These are phyloP conservation scores for Ormosia semicastrata DNA, from an alignment of 306 rosid species.

Conservation along the genomic window DNA sequence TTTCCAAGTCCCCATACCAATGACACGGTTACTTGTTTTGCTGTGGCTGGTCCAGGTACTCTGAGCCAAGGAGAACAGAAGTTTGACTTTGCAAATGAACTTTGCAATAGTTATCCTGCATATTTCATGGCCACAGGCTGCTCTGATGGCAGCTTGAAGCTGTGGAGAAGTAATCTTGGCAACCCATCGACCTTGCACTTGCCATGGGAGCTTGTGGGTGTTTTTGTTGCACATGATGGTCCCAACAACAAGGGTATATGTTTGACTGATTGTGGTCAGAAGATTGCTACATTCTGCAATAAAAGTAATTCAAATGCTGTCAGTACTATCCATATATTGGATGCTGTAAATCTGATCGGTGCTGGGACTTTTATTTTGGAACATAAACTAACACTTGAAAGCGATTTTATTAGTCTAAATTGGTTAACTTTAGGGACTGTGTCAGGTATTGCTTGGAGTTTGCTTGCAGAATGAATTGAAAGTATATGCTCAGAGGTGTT, in stretches of 20 bases:
- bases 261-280: constrained; percentile 66
- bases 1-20: constrained; percentile 49
- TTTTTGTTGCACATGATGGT: constrained; percentile 57
- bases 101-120: constrained; percentile 41
- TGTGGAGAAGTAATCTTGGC: constrained; percentile 71
- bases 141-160: constrained; percentile 74
- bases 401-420: constrained; percentile 55
- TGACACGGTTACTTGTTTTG: constrained; percentile 70
- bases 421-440: constrained; percentile 82
- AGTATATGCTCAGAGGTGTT: constrained; percentile 63
- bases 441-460: constrained; percentile 82
- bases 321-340: constrained; percentile 72
- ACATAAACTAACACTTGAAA: constrained; percentile 54
- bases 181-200: constrained; percentile 43
- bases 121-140: constrained; percentile 79
- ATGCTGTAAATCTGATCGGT: constrained; percentile 55
- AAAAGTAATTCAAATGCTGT: constrained; percentile 38
- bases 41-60: constrained; percentile 52
- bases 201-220: constrained; percentile 90
- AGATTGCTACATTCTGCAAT: constrained; percentile 73
- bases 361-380: constrained; percentile 82
- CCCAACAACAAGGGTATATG: constrained; percentile 62
- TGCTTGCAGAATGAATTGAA: constrained; percentile 69
- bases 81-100: constrained; percentile 45
- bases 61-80: constrained; percentile 44